A percentile compares a stretch with the other conserved stretches of the same genome.
phyloP scores from a whole-genome alignment of 257 asterid species.

The Solanum lycopersicoides region DNA sequence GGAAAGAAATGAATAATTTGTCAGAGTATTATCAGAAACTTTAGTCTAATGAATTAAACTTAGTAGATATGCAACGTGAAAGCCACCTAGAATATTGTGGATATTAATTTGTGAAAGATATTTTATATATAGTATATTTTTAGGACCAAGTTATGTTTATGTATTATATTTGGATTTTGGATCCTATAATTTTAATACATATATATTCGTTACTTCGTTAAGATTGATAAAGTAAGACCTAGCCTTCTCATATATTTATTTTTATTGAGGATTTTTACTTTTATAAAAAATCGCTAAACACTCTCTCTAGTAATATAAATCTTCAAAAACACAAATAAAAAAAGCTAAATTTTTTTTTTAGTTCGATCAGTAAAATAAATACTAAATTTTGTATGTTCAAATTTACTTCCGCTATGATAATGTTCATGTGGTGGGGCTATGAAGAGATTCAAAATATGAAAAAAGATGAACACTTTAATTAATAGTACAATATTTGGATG shows the following conservation, averaged over 20 bases:
- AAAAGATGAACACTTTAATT: neutral
- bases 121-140: neutral
- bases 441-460: neutral
- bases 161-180: neutral
- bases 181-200: too few species aligned
- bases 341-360: too few species aligned
- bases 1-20: neutral
- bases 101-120: neutral
- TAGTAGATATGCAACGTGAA: neutral
- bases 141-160: neutral
- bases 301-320: too few species aligned
- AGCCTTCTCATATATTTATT: too few species aligned
- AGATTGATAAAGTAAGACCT: too few species aligned
- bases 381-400: neutral
- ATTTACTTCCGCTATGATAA: accelerated
- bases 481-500: too few species aligned
- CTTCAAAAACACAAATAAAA: accelerated
- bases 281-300: accelerated
- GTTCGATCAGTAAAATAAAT: too few species aligned
- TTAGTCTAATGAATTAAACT: neutral
- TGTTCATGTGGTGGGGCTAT: neutral
- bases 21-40: neutral
- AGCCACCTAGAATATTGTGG: neutral
- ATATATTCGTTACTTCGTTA: too few species aligned
- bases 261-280: too few species aligned